Evolutionary conservation across 345 rosid genomes (phyloP).

Genomic region (Draba incana): DNA sequence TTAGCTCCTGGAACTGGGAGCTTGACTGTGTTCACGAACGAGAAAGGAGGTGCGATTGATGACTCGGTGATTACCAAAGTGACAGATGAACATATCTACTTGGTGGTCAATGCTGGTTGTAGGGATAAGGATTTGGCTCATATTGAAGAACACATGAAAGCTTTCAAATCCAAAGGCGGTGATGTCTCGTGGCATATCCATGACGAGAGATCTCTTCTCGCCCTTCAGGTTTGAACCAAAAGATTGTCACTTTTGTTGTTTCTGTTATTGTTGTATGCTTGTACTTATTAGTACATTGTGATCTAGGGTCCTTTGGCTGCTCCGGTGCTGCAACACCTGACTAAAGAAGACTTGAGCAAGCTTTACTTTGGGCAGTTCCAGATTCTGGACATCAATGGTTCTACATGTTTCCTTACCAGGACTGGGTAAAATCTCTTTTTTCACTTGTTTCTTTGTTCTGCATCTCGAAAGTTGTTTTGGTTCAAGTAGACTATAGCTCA

Average conservation of each 20-base stretch:
- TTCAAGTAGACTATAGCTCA: constrained; percentile 2
- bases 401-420: constrained; percentile 82
- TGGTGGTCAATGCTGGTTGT: constrained; percentile 99
- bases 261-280: constrained; percentile 14
- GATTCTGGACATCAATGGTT: constrained; percentile 80
- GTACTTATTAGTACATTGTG: not conserved
- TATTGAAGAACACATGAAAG: constrained; percentile 93
- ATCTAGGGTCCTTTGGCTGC: constrained; percentile 96
- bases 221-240: constrained; percentile 70
- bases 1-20: constrained; percentile 86
- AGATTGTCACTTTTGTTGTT: constrained; percentile 14
- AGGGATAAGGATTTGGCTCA: constrained; percentile 99
- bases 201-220: constrained; percentile 98
- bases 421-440: constrained; percentile 69
- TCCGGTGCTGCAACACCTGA: constrained; percentile 82
- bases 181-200: constrained; percentile 96
- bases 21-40: constrained; percentile 88
- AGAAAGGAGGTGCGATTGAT: constrained; percentile 95
- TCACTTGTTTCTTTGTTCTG: constrained; percentile 17
- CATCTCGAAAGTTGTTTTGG: not conserved
- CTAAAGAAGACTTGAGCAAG: constrained; percentile 90
- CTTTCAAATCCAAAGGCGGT: constrained; percentile 89
- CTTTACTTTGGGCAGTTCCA: constrained; percentile 89
- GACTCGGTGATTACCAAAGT: constrained; percentile 96
- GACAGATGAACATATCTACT: constrained; percentile 72